Base-by-base conservation (phyloP, 1,284 basidiomycete genomes). In the Ceratobasidium sp. region DNA sequence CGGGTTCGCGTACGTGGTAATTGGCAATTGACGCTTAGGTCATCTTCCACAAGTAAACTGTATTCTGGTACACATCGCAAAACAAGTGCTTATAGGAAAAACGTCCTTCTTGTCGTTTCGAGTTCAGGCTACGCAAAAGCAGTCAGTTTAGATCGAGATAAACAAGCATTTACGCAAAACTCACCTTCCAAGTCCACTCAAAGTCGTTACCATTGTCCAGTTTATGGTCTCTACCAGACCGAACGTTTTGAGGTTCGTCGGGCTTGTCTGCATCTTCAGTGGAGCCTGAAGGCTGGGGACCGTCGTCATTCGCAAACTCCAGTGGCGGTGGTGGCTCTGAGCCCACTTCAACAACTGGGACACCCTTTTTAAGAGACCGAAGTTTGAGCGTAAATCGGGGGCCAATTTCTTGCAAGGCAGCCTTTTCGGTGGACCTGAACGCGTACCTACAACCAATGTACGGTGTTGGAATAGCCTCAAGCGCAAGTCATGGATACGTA, bases 341-440 rank as follows among this genome's bases (percentile, higher is more conserved):
- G 78, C 90, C 86, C 81, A 86, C 88, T 81, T 89, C 86, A 28
- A 96, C 93, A 5, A 92, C 90, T 0, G 97, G 97, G 39, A 97
- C 86, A 13, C 96, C 95, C 81, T 94, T 95, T 82, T 94, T 92
- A 78, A 99, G 84, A 87, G 92, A 97, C 42, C 93, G 87, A 76
- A 99, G 85, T 85, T 99, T 99, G 23, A 99, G 87, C 0, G 98
- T 99, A 83, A 99, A 99, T 35, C 97, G 90, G 4, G 98, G 98
- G 0, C 98, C 98, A 78, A 99, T 99, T 84, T 99, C 98, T 84
- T 99, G 98, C 67, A 99, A 85, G 20, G 93, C 91, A 11, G 98
- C 96, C 82, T 95, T 97, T 80, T 96, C 95, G 5, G 92, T 87
- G 0, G 94, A 94, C 63, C 95, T 90, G 84, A 98, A 99, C 54